phyloP scores from a whole-genome alignment of 225 moss, liverwort and hornwort genomes.

The Lunularia cruciata region DNA sequence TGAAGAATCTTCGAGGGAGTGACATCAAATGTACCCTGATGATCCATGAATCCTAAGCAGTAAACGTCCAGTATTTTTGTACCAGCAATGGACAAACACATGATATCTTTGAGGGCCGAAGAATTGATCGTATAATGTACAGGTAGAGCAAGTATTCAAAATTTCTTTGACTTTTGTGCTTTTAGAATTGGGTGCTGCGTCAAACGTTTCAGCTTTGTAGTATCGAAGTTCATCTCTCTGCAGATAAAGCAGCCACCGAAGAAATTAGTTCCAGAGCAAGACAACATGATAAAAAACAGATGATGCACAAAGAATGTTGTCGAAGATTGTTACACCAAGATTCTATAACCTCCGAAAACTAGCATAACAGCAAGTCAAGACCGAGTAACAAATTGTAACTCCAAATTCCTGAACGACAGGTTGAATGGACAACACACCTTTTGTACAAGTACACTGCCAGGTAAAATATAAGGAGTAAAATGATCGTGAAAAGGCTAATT shows the following conservation, averaged over 20 bases:
- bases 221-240: slow-evolving; percentile 42
- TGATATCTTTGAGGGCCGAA: background rate
- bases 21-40: background rate
- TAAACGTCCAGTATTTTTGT: background rate
- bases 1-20: background rate
- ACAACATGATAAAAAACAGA: background rate
- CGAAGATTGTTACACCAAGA: background rate
- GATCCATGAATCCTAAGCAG: background rate
- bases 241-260: slow-evolving; percentile 5
- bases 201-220: slow-evolving; percentile 36
- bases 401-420: too few relatives aligned
- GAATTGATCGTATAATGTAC: slow-evolving; percentile 1
- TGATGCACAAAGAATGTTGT: background rate
- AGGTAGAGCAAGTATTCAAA: slow-evolving; percentile 8
- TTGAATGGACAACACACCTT: slow-evolving; percentile 44
- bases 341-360: too few relatives aligned
- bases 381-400: background rate
- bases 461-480: slow-evolving; percentile 69
- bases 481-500: slow-evolving; percentile 63
- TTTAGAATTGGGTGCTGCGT: slow-evolving; percentile 39
- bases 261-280: background rate
- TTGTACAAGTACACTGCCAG: slow-evolving; percentile 65
- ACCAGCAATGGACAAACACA: background rate
- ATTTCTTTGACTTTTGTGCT: slow-evolving; percentile 36
- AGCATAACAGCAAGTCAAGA: background rate